phyloP scores from a whole-genome alignment of 805 yeast species.

The Barnettozyma californica region DNA sequence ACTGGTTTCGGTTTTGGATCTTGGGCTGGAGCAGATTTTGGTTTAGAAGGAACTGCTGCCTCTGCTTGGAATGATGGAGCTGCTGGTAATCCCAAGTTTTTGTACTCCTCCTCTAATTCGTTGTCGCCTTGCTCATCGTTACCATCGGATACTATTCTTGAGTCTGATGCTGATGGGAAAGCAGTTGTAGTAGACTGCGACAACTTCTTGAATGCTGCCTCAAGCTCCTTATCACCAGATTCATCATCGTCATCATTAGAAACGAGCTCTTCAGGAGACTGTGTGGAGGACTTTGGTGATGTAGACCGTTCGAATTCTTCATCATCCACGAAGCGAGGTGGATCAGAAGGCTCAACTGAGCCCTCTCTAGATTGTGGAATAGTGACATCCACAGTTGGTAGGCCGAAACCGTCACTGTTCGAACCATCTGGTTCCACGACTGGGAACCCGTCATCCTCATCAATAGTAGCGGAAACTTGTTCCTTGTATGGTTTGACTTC shows the following conservation, averaged over 20 bases:
- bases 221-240: not conserved
- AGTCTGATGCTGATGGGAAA: not conserved
- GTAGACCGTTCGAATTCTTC: not conserved
- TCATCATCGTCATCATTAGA: not conserved
- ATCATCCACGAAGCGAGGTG: not conserved
- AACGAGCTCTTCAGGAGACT: not conserved
- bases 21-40: not conserved
- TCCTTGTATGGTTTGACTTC: not conserved
- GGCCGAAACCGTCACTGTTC: constrained; percentile 7
- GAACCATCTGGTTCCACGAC: constrained; percentile 7
- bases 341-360: constrained; percentile 4
- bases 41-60: not conserved
- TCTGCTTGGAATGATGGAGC: constrained; percentile 7
- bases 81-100: constrained; percentile 8
- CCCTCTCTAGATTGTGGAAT: constrained; percentile 2
- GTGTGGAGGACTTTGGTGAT: not conserved
- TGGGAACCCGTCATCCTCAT: constrained; percentile 4
- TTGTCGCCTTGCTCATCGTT: constrained; percentile 1
- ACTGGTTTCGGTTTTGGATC: constrained; percentile 7
- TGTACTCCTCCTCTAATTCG: not conserved
- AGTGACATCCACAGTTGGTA: constrained; percentile 3
- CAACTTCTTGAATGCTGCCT: not conserved
- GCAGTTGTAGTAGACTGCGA: not conserved
- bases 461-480: not conserved
- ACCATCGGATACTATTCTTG: not conserved